Base-by-base conservation (phyloP, 352 stramenopile genomes). In the Peronospora farinosa region DNA sequence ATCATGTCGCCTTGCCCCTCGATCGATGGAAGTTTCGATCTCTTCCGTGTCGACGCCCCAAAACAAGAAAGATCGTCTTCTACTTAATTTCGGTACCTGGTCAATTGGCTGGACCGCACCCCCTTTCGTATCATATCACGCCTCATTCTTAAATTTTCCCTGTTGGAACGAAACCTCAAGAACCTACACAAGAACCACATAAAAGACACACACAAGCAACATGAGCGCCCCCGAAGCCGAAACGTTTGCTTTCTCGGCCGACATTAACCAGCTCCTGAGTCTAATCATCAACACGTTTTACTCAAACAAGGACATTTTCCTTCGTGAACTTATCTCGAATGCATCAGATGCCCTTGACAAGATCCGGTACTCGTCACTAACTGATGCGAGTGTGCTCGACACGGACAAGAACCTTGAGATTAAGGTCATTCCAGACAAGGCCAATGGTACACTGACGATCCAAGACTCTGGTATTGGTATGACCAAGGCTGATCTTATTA, bases 271-370 rank as follows among this genome's bases (percentile, higher is more conserved):
- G 84, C 86, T 99, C 46, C 76, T 99, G 72, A 98, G 88, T 61
- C 73, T 99, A 64, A 99, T 96, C 73, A 96, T 96, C 64, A 95
- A 96, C 82, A 98, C 95, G 57, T 98, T 99, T 75, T 99, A 99
- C 92, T 98, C 92, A 60, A 98, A 98, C 95, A 99, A 99, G 88
- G 97, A 99, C 62, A 97, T 99, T 57, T 99, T 99, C 77, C 62
- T 97, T 30, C 90, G 95, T 62, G 94, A 98, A 68, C 68, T 98
- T 39, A 97, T 98, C 70, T 97, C 89, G 50, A 98, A 98, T 77
- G 77, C 91, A 31, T 97, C 84, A 33, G 94, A 98, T 95, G 94
- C 94, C 15, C 84, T 98, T 25, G 94, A 98, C 79, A 98, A 98
- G 88, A 97, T 98, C 67, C 86, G 95, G 47, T 98, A 97, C 83